phyloP scores from a whole-genome alignment of 78 protist genomes.

The Dictyostelium firmibasis region DNA sequence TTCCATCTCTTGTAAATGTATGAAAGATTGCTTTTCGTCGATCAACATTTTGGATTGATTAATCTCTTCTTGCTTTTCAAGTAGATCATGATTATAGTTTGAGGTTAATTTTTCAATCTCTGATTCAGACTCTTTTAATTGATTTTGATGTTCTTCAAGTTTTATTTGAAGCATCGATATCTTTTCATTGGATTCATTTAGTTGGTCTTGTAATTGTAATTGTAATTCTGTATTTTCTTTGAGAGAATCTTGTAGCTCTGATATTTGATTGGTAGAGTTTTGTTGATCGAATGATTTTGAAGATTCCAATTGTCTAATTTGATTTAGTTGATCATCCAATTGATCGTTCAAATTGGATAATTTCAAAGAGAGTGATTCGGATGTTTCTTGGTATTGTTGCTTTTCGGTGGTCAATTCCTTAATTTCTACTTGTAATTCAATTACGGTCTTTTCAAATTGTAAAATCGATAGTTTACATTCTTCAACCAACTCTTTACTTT shows the following conservation, averaged over 20 bases:
- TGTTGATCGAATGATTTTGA: neutral
- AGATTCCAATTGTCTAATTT: neutral
- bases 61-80: neutral
- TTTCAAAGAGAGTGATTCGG: neutral
- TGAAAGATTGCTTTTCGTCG: neutral
- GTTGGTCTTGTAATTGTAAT: neutral
- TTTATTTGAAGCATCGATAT: neutral
- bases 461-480: neutral
- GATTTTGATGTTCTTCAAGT: neutral
- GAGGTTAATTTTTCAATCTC: neutral
- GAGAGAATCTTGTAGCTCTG: neutral
- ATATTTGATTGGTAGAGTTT: neutral
- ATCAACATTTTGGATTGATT: neutral
- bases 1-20: neutral
- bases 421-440: neutral
- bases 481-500: neutral
- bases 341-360: neutral
- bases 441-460: neutral
- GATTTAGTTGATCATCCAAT: neutral
- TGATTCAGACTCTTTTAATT: neutral
- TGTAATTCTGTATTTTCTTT: neutral
- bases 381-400: neutral
- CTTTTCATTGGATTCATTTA: neutral
- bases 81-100: neutral
- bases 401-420: neutral